These are phyloP conservation scores for Candida pseudoviswanathii DNA, from an alignment of 1,139 yeast species.

Conservation along the genomic window DNA sequence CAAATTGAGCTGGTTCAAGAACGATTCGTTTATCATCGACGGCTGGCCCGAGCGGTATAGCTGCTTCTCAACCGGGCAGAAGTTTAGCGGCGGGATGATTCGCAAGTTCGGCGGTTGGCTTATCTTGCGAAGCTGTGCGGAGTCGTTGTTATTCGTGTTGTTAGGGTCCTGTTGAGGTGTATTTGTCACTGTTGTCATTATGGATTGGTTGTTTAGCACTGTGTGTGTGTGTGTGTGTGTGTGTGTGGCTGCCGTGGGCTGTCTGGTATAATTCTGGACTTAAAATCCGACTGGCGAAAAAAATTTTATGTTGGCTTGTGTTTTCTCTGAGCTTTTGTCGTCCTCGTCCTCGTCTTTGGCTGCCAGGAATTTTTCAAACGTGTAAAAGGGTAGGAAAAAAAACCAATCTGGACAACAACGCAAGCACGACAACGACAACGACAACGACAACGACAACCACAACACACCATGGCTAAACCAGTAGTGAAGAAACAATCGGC, in stretches of 20 bases:
- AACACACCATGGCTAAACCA: slow-evolving; percentile 6
- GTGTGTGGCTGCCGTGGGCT: neutral
- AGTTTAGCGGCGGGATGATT: slow-evolving; percentile 90
- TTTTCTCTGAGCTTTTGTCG: no score
- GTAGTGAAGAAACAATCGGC: slow-evolving; percentile 5
- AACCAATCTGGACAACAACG: neutral
- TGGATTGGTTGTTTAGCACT: neutral
- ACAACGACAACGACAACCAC: neutral
- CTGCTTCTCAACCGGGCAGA: slow-evolving; percentile 89
- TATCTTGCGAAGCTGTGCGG: slow-evolving; percentile 18
- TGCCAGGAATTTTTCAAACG: slow-evolving; percentile 4
- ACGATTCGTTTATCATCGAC: slow-evolving; percentile 89
- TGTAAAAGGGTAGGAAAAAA: neutral
- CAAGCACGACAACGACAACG: neutral
- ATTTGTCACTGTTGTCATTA: slow-evolving; percentile 7
- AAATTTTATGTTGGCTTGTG: no score
- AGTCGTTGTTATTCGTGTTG: neutral
- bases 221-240: no score
- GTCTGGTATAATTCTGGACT: neutral
- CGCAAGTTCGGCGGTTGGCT: slow-evolving; percentile 57
- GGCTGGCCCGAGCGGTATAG: slow-evolving; percentile 94
- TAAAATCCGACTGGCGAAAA: neutral
- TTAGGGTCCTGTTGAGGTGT: slow-evolving; percentile 1
- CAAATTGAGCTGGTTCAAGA: slow-evolving; percentile 70
- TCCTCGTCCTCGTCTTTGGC: neutral